Evolutionary conservation across 805 yeast species (phyloP).

Genomic region (Pichia eremophila): DNA sequence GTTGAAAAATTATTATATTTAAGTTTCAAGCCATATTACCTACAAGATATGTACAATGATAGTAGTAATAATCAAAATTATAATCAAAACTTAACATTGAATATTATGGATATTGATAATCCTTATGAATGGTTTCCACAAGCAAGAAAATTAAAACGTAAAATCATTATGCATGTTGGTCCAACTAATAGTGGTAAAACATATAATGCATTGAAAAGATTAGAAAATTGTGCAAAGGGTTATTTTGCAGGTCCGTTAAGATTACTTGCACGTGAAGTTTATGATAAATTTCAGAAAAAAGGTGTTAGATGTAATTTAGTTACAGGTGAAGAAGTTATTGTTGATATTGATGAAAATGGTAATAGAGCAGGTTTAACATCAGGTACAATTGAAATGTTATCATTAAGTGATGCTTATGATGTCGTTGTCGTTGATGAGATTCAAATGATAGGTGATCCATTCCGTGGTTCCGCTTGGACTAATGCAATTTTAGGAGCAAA

Average conservation of each 20-base stretch:
- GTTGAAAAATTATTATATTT: slow-evolving; percentile 23
- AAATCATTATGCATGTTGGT: slow-evolving; percentile 87
- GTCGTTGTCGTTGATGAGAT: slow-evolving; percentile 92
- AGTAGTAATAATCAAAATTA: slow-evolving; percentile 25
- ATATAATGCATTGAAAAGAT: slow-evolving; percentile 62
- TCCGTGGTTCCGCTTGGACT: slow-evolving; percentile 93
- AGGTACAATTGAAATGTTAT: slow-evolving; percentile 92
- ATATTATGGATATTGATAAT: slow-evolving; percentile 37
- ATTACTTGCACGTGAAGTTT: slow-evolving; percentile 83
- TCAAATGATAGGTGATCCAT: slow-evolving; percentile 79
- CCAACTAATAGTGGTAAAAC: slow-evolving; percentile 98
- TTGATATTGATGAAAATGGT: slow-evolving; percentile 60
- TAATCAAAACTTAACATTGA: slow-evolving; percentile 26
- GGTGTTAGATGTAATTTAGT: slow-evolving; percentile 70
- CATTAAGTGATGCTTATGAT: slow-evolving; percentile 59
- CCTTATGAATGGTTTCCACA: slow-evolving; percentile 80
- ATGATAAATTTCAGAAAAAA: slow-evolving; percentile 63
- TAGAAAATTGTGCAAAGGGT: slow-evolving; percentile 62
- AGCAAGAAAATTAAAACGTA: slow-evolving; percentile 71
- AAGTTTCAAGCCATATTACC: slow-evolving; percentile 22
- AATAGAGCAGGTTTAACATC: slow-evolving; percentile 66
- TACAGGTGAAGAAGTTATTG: slow-evolving; percentile 92
- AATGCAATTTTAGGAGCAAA: slow-evolving; percentile 78
- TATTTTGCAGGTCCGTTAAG: slow-evolving; percentile 93
- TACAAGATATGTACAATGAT: slow-evolving; percentile 21